phyloP scores from a whole-genome alignment of 257 asterid genomes.

The Eucommia ulmoides region DNA sequence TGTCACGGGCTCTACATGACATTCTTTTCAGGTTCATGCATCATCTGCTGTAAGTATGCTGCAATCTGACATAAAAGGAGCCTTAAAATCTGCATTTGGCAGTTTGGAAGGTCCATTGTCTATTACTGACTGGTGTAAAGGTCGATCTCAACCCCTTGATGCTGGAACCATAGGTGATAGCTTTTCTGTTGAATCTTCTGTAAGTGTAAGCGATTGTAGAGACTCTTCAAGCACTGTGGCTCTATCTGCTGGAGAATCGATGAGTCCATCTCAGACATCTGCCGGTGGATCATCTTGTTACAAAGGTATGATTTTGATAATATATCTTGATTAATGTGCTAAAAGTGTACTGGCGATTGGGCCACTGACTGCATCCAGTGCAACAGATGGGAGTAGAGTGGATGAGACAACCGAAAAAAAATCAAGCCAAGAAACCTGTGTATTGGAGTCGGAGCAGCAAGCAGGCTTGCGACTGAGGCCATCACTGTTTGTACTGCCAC shows the following conservation, averaged over 20 bases:
- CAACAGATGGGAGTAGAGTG: constrained; percentile 58
- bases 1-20: neutral
- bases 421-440: constrained; percentile 30
- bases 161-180: constrained; percentile 61
- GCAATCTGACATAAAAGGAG: constrained; percentile 88
- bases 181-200: constrained; percentile 79
- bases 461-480: constrained; percentile 56
- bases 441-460: constrained; percentile 69
- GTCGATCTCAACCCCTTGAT: constrained; percentile 70
- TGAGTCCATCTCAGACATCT: constrained; percentile 74
- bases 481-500: constrained; percentile 78
- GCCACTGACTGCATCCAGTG: constrained; percentile 16
- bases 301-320: constrained; percentile 39
- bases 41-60: constrained; percentile 72
- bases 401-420: constrained; percentile 52
- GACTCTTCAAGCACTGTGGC: constrained; percentile 81
- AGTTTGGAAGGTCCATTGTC: constrained; percentile 88
- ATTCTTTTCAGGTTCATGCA: constrained; percentile 73
- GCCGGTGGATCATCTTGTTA: constrained; percentile 45
- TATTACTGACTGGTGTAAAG: constrained; percentile 93
- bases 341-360: constrained; percentile 6
- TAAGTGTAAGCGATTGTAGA: constrained; percentile 86
- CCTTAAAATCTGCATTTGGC: constrained; percentile 87
- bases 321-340: neutral
- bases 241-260: constrained; percentile 73